Conservation (phyloP, 352 stramenopile species). For the Phytophthora fragariae region DNA sequence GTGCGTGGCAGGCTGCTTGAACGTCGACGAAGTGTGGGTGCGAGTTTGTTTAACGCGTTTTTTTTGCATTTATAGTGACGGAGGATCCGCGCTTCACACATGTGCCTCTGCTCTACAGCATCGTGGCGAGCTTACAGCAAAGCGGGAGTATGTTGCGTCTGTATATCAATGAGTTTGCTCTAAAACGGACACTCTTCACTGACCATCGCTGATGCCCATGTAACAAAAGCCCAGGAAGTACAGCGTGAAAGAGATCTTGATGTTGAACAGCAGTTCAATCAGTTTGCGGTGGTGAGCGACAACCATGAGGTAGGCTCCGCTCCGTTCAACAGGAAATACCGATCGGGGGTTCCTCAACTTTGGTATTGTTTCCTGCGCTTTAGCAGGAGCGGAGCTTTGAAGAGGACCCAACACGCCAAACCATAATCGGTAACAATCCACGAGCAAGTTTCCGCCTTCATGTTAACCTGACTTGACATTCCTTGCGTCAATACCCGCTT, state of each 20-base stretch:
- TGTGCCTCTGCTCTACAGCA: constrained; percentile 87
- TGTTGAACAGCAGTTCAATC: constrained; percentile 38
- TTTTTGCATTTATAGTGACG: constrained; percentile 42
- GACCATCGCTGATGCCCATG: background rate
- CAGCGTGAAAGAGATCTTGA: constrained; percentile 24
- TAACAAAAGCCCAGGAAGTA: constrained; percentile 21
- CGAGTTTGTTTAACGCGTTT: background rate
- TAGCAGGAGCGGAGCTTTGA: constrained; percentile 27
- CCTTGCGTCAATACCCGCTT: background rate
- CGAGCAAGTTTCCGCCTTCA: background rate
- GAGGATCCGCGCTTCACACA: constrained; percentile 73
- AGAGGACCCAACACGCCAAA: constrained; percentile 11
- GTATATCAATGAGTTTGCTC: too few species aligned
- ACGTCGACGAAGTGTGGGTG: background rate
- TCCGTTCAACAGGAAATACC: background rate
- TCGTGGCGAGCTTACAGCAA: constrained; percentile 64
- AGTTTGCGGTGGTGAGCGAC: constrained; percentile 19
- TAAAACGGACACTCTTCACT: background rate
- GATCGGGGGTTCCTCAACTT: background rate
- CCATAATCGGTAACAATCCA: constrained; percentile 11
- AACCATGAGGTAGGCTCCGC: constrained; percentile 21
- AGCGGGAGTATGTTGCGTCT: constrained; percentile 27
- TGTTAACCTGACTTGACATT: background rate
- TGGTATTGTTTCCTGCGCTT: background rate
- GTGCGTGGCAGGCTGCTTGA: constrained; percentile 32